These are phyloP conservation scores for Aspergillus sp. DNA, from an alignment of 2,329 filamentous ascomycete species.

Conservation along the genomic window DNA sequence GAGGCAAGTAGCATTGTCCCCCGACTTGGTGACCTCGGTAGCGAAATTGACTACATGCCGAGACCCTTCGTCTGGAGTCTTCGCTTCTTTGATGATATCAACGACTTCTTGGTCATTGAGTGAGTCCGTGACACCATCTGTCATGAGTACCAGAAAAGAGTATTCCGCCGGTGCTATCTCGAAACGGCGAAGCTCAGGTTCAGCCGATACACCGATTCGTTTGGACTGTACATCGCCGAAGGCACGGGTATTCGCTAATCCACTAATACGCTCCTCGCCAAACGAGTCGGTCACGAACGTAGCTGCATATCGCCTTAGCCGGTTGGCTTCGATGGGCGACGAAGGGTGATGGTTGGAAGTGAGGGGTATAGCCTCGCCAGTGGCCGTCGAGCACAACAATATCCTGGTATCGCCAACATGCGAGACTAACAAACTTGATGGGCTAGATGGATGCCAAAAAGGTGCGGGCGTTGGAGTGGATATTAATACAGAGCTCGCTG, in stretches of 20 bases:
- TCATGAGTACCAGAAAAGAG: conserved; percentile 83
- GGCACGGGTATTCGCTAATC: conserved; percentile 87
- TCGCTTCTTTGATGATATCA: conserved; percentile 90
- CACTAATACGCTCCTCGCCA: conserved; percentile 91
- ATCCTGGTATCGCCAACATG: conserved; percentile 94
- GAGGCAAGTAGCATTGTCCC: conserved; percentile 64
- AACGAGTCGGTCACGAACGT: conserved; percentile 94
- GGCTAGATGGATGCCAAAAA: conserved; percentile 90
- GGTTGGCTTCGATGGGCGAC: conserved; percentile 77
- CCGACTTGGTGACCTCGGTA: conserved; percentile 72
- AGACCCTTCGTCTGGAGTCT: conserved; percentile 83
- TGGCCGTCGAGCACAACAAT: conserved; percentile 81
- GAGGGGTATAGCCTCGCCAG: conserved; percentile 74
- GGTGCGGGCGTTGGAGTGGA: conserved; percentile 88
- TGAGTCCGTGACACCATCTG: conserved; percentile 83
- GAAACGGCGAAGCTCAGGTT: conserved; percentile 80
- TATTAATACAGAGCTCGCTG: conserved; percentile 83
- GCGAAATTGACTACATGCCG: conserved; percentile 80
- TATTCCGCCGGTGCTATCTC: conserved; percentile 83
- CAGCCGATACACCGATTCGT: conserved; percentile 88
- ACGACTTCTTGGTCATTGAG: conserved; percentile 93
- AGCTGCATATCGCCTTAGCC: conserved; percentile 80
- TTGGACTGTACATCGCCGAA: conserved; percentile 94
- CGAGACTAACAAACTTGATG: conserved; percentile 78
- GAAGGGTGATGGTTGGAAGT: conserved; percentile 92